These are phyloP conservation scores for Allium cepa DNA, from an alignment of 106 monocot genomes.

Conservation along the genomic window DNA sequence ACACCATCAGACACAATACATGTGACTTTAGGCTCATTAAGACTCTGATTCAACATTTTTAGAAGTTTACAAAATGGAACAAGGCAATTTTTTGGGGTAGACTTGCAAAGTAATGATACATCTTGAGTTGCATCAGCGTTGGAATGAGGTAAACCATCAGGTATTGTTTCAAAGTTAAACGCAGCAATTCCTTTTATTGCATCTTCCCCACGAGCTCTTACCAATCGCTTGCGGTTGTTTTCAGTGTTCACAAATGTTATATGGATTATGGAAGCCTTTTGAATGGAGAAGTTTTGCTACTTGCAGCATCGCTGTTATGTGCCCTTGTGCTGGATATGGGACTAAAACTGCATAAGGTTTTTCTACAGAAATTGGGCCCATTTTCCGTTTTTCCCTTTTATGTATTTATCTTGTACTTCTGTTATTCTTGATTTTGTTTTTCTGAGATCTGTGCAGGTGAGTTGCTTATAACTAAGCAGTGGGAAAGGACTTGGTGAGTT, in stretches of 20 bases:
- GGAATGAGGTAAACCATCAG: conserved; percentile 6
- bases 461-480: no score
- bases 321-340: conserved; percentile 11
- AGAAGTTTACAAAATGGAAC: not conserved
- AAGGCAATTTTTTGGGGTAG: not conserved
- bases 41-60: not conserved
- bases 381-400: not conserved
- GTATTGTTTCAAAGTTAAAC: conserved; percentile 14
- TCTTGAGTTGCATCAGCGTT: not conserved
- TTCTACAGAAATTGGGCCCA: not conserved
- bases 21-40: not conserved
- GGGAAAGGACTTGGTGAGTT: no score
- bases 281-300: conserved; percentile 14
- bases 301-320: not conserved
- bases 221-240: conserved; percentile 18
- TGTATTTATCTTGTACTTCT: no score
- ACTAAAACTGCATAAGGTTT: conserved; percentile 9
- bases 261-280: conserved; percentile 28
- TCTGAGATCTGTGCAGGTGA: no score
- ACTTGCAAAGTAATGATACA: not conserved
- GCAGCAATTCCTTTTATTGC: not conserved
- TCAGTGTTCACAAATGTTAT: conserved; percentile 38
- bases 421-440: no score
- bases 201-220: not conserved
- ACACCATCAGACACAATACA: conserved; percentile 11